Evolutionary conservation across 768 basidiomycete species (phyloP), one percentile per base, ranked within the genome.

Genomic region (Termitomyces sp.): DNA sequence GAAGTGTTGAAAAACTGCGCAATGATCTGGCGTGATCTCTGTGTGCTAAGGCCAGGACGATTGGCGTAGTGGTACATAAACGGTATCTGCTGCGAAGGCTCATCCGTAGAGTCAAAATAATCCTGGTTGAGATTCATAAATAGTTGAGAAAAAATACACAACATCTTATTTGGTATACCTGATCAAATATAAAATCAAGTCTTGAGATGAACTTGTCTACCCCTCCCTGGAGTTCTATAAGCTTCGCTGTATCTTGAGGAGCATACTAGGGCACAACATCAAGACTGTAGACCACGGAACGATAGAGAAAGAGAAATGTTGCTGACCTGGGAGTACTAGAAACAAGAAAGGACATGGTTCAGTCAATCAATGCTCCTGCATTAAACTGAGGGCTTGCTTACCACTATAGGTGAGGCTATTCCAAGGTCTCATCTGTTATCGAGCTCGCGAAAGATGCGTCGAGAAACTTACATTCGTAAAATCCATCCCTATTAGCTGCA

Each of bases 51-150:
- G 2, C 83, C 84, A 0, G 86, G 85, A 2, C 75, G 72, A 66
- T 86, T 79, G 2, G 82, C 85, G 63, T 87, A 87, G 70, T 87
- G 85, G 64, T 86, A 86, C 85, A 86, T 86, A 69, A 79, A 85
- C 0, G 85, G 85, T 63, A 87, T 86, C 63, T 86, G 84, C 63
- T 85, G 83, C 3, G 84, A 85, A 0, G 85, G 85, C 63, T 87
- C 86, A 64, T 87, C 77, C 9, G 84, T 85, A 0, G 77, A 73
- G 58, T 86, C 85, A 61, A 86, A 86, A 68, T 84, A 87, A 43
- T 75, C 74, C 79, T 86, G 26, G 4, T 49, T 13, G 8, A 35
- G 1, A 33, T 8, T 4, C 26, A 44, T 13, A 18, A 14, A 13
- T 6, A 38, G 10, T 50, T 30, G 18, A 40, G 28, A 5, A 46